A percentile compares a stretch with the other conserved stretches of the same genome.
phyloP scores from a whole-genome alignment of 73 alveolate species.

The Stentor roeselii region DNA sequence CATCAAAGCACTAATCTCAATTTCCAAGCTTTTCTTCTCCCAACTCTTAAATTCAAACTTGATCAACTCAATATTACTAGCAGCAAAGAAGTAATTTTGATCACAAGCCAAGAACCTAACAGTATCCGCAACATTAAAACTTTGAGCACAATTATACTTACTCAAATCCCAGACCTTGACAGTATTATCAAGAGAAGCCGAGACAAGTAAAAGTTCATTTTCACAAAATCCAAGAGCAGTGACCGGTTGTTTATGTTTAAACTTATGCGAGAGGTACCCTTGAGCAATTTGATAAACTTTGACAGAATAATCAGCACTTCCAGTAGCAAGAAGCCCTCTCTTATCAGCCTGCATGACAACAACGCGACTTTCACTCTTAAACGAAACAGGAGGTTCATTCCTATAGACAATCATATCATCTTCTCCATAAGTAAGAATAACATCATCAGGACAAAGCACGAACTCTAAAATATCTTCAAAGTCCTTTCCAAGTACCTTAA shows the following conservation, averaged over 20 bases:
- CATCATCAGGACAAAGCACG: neutral
- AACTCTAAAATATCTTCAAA: neutral
- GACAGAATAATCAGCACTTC: slow-evolving; percentile 1
- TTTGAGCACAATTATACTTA: slow-evolving; percentile 75
- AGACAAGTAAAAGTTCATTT: neutral
- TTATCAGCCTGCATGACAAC: neutral
- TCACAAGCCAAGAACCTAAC: neutral
- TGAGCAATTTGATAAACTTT: slow-evolving; percentile 1
- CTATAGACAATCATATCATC: neutral
- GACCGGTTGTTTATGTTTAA: neutral
- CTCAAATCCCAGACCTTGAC: slow-evolving; percentile 81
- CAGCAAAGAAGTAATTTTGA: neutral
- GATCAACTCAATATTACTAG: neutral
- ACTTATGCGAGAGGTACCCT: neutral
- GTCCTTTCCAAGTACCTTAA: neutral
- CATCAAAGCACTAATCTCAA: neutral
- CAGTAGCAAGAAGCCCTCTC: slow-evolving; percentile 18
- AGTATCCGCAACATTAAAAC: slow-evolving; percentile 33
- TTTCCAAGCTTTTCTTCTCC: neutral
- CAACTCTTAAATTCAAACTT: neutral
- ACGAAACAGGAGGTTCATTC: neutral
- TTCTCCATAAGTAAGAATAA: neutral
- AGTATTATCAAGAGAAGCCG: slow-evolving; percentile 10
- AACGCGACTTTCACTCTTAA: neutral
- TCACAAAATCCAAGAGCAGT: neutral